These are phyloP conservation scores for Rutidosis leptorrhynchoides DNA, from an alignment of 129 eudicot genomes.

Conservation along the genomic window DNA sequence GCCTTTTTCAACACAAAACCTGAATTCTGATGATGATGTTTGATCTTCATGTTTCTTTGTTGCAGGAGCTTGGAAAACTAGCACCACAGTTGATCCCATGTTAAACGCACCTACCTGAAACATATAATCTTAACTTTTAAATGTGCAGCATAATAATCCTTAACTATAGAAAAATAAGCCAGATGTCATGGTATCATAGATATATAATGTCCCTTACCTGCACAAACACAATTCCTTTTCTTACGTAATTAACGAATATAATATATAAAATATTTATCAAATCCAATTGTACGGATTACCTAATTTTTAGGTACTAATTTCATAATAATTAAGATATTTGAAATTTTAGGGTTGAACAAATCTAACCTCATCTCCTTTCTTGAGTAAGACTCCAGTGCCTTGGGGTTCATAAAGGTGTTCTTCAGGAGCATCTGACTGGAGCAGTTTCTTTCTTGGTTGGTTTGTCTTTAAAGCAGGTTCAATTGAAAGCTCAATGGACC, in stretches of 20 bases:
- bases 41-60: constrained; percentile 28
- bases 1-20: constrained; percentile 68
- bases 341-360: too few species aligned
- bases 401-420: constrained; percentile 70
- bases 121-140: neutral
- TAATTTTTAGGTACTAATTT: neutral
- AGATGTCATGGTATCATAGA: too few species aligned
- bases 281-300: neutral
- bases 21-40: constrained; percentile 50
- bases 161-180: neutral
- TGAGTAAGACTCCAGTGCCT: constrained; percentile 58
- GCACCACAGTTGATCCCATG: constrained; percentile 96
- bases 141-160: constrained; percentile 3
- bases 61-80: constrained; percentile 82
- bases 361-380: constrained; percentile 91
- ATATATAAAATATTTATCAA: too few species aligned
- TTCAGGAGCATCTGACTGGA: constrained; percentile 72
- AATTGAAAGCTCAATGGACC: constrained; percentile 87
- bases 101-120: constrained; percentile 88
- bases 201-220: too few species aligned
- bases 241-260: too few species aligned
- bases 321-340: too few species aligned
- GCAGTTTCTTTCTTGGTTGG: constrained; percentile 63
- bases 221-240: too few species aligned
- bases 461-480: constrained; percentile 77